phyloP scores from a whole-genome alignment of 495 filamentous ascomycete genomes.

The Thozetella sp. region DNA sequence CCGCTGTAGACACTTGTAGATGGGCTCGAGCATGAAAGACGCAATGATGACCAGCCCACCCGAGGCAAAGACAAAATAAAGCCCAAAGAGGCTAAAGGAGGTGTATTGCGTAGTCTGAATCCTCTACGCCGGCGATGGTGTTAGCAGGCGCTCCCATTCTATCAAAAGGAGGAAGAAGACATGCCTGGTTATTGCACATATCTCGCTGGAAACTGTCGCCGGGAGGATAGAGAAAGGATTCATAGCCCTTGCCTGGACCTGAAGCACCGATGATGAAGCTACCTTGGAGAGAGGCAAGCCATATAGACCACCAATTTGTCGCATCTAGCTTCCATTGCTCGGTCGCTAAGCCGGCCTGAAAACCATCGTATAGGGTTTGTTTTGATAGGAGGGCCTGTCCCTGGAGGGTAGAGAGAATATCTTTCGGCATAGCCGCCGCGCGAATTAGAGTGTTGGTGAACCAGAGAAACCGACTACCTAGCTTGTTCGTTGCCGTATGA shows the following conservation, averaged over 20 bases:
- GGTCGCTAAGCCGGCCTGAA: neutral
- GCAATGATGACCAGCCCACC: constrained; percentile 5
- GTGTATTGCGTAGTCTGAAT: constrained; percentile 4
- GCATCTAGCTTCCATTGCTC: neutral
- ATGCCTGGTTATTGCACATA: neutral
- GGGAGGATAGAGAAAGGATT: neutral
- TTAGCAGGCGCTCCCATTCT: neutral
- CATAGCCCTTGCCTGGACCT: neutral
- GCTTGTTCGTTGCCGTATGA: neutral
- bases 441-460: neutral
- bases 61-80: constrained; percentile 3
- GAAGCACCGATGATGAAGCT: neutral
- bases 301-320: neutral
- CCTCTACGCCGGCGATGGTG: neutral
- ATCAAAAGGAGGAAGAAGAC: neutral
- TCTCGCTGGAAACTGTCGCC: neutral
- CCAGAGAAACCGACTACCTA: neutral
- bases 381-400: neutral
- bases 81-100: constrained; percentile 11
- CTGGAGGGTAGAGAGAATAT: neutral
- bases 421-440: neutral
- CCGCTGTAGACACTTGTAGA: neutral
- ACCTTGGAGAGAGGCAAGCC: neutral
- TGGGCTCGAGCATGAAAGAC: constrained; percentile 5
- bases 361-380: neutral